Percentiles rank a stretch among this genome's conserved stretches.
These are phyloP conservation scores for Starmerella vaccinii DNA, from an alignment of 805 yeast species.

Conservation along the genomic window DNA sequence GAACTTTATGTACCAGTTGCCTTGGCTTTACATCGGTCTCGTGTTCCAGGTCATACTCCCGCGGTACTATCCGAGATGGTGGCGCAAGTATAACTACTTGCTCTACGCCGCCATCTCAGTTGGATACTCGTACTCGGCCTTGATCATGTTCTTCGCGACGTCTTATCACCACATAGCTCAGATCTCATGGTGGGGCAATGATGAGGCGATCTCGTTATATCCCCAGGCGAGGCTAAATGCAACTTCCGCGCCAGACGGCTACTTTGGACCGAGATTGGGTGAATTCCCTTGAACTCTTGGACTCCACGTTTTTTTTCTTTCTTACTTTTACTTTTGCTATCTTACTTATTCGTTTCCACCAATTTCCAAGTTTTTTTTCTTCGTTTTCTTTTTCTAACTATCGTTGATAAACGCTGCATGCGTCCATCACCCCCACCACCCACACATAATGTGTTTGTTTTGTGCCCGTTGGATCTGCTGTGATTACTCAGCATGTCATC, in stretches of 20 bases:
- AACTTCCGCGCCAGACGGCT: not conserved
- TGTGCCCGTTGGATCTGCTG: too few relatives aligned
- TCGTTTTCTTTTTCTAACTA: too few relatives aligned
- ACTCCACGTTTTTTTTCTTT: too few relatives aligned
- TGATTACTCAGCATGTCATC: not conserved
- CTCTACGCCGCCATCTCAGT: slow-evolving; percentile 48
- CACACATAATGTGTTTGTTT: too few relatives aligned
- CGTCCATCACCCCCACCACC: too few relatives aligned
- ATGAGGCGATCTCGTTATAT: slow-evolving; percentile 17
- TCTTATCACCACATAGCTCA: slow-evolving; percentile 35
- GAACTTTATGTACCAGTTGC: slow-evolving; percentile 21
- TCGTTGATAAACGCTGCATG: too few relatives aligned
- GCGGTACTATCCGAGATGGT: slow-evolving; percentile 43
- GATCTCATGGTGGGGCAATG: slow-evolving; percentile 59
- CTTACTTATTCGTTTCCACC: too few relatives aligned
- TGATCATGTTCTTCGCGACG: slow-evolving; percentile 46
- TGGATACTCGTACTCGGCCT: slow-evolving; percentile 53
- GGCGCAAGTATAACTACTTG: slow-evolving; percentile 42
- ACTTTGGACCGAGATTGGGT: slow-evolving; percentile 10
- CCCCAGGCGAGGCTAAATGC: slow-evolving; percentile 3
- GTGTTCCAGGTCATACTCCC: slow-evolving; percentile 40
- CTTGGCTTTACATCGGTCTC: slow-evolving; percentile 28
- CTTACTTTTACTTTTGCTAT: not conserved
- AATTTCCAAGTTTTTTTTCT: too few relatives aligned
- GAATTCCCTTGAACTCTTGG: slow-evolving; percentile 8